These are phyloP conservation scores for Chaetomium olivaceum DNA, from an alignment of 2,329 filamentous ascomycete genomes.

Conservation along the genomic window DNA sequence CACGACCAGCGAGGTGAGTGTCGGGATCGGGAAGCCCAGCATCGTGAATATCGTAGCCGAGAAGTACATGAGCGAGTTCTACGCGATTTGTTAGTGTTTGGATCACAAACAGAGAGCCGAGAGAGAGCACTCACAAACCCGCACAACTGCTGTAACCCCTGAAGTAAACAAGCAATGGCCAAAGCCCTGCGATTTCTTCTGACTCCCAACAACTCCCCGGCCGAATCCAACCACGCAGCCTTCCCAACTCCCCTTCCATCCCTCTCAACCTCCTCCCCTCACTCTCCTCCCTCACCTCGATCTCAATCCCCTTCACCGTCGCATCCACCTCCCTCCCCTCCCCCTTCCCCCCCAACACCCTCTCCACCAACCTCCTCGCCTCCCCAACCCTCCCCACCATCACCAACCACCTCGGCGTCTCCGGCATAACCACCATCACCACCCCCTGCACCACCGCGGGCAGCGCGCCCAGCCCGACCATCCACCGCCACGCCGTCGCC, in stretches of 20 bases:
- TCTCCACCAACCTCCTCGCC: constrained; percentile 65
- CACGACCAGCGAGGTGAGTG: constrained; percentile 73
- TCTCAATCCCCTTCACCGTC: constrained; percentile 66
- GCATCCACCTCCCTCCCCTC: constrained; percentile 45
- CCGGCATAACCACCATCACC: constrained; percentile 73
- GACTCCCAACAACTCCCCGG: constrained; percentile 56
- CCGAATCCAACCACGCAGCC: constrained; percentile 46
- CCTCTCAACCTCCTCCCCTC: constrained; percentile 52
- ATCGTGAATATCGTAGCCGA: constrained; percentile 78
- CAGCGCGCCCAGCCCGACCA: constrained; percentile 80
- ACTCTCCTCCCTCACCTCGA: constrained; percentile 67
- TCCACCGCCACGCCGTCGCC: constrained; percentile 77
- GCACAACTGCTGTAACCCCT: constrained; percentile 84
- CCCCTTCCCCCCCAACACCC: constrained; percentile 57
- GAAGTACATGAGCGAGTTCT: constrained; percentile 92
- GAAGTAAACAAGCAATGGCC: constrained; percentile 81
- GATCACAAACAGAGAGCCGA: neutral
- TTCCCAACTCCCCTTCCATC: constrained; percentile 38
- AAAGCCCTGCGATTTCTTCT: constrained; percentile 72
- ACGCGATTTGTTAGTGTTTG: constrained; percentile 11
- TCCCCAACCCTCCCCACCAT: constrained; percentile 61
- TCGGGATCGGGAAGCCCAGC: constrained; percentile 76
- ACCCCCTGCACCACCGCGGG: constrained; percentile 72
- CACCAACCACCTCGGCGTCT: constrained; percentile 87
- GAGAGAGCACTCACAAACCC: constrained; percentile 63